Percentiles rank a stretch among this genome's conserved stretches.
phyloP scores from a whole-genome alignment of 371 early-diverging fungal genomes.

The Mucor indicus region DNA sequence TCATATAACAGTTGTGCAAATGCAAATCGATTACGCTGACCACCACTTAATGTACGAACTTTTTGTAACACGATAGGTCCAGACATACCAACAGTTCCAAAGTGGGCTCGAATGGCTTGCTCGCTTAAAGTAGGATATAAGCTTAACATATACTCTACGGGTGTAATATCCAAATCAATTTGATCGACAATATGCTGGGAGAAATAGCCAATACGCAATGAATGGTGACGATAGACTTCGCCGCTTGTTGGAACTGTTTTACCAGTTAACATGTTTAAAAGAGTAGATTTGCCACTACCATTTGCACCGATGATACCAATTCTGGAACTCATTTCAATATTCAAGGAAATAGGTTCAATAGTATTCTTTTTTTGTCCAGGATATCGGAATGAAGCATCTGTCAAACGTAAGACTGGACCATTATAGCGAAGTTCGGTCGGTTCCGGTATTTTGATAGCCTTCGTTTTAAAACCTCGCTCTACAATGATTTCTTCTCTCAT shows the following conservation, averaged over 20 bases:
- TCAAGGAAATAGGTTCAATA: constrained; percentile 48
- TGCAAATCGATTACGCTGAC: constrained; percentile 73
- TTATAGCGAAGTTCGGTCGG: constrained; percentile 59
- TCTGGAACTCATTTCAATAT: constrained; percentile 55
- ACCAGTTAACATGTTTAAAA: constrained; percentile 71
- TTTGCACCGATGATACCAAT: constrained; percentile 78
- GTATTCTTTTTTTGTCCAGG: constrained; percentile 24
- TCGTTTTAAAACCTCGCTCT: constrained; percentile 52
- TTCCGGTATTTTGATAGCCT: constrained; percentile 53
- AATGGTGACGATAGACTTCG: constrained; percentile 53
- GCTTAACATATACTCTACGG: constrained; percentile 47
- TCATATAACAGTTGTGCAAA: constrained; percentile 65
- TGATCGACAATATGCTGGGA: constrained; percentile 78
- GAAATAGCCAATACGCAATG: constrained; percentile 72
- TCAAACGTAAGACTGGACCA: constrained; percentile 64
- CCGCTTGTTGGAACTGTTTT: constrained; percentile 56
- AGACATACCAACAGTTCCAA: constrained; percentile 66
- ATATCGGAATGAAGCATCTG: constrained; percentile 62
- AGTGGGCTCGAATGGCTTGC: constrained; percentile 59
- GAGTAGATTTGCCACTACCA: constrained; percentile 83
- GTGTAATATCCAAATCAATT: constrained; percentile 47
- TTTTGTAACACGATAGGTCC: constrained; percentile 52
- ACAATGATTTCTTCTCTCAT: constrained; percentile 54
- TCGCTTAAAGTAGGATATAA: constrained; percentile 48
- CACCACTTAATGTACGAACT: constrained; percentile 64